Evolutionary conservation across 306 rosid genomes (phyloP).

Genomic region (Castanopsis chinensis): DNA sequence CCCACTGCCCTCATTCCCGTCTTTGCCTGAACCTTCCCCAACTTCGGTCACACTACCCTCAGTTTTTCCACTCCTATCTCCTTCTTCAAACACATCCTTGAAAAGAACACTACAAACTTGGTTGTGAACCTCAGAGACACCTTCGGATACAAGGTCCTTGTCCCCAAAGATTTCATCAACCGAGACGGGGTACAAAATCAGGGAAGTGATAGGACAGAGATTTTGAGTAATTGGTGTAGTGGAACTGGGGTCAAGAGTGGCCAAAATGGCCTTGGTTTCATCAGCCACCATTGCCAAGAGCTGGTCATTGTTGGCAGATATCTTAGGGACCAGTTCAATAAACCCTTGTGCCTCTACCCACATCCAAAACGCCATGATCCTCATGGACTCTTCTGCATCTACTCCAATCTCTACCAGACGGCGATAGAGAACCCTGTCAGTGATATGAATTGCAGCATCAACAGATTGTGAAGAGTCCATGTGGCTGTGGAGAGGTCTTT

Average conservation of each 20-base stretch:
- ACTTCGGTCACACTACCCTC: neutral
- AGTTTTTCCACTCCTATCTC: neutral
- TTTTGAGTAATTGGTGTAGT: neutral
- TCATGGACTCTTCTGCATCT: neutral
- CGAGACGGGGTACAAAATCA: neutral
- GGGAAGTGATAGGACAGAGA: neutral
- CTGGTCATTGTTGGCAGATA: neutral
- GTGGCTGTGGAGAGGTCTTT: neutral
- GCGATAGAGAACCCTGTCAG: neutral
- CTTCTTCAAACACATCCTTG: neutral
- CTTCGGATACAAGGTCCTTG: neutral
- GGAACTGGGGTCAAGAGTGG: neutral
- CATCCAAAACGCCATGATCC: constrained; percentile 5
- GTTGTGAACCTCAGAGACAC: neutral
- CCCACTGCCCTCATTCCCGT: neutral
- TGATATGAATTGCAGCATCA: neutral
- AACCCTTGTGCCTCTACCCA: neutral
- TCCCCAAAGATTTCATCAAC: neutral
- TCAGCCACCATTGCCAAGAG: neutral
- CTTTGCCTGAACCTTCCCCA: neutral
- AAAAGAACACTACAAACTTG: neutral
- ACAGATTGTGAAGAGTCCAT: neutral
- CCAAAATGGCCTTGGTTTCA: neutral
- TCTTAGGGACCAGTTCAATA: neutral
- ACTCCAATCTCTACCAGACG: neutral